Evolutionary conservation across 78 protist genomes (phyloP).

Genomic region (slime mould (Dictyostelium discoideum)): dicty_2.7 NC_007088.5:1392501-1393000

Average conservation of each 20-base stretch:
- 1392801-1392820: neutral
- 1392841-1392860: neutral
- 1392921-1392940: neutral
- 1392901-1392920: neutral
- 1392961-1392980: neutral
- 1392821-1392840: neutral
- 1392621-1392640: neutral
- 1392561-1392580: neutral
- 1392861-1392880: neutral
- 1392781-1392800: neutral
- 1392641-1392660: neutral
- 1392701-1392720: neutral
- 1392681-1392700: neutral
- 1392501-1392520: neutral
- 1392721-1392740: neutral
- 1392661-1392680: neutral
- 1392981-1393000: constrained; percentile 5
- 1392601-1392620: neutral
- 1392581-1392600: neutral
- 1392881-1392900: neutral
- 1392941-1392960: neutral
- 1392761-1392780: neutral
- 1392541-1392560: neutral
- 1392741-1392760: neutral
- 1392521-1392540: neutral